A percentile compares a stretch with the other conserved stretches of the same genome.
These are phyloP conservation scores for Tieghemiomyces parasiticus DNA, from an alignment of 192 early-diverging fungal genomes.

Conservation along the genomic window DNA sequence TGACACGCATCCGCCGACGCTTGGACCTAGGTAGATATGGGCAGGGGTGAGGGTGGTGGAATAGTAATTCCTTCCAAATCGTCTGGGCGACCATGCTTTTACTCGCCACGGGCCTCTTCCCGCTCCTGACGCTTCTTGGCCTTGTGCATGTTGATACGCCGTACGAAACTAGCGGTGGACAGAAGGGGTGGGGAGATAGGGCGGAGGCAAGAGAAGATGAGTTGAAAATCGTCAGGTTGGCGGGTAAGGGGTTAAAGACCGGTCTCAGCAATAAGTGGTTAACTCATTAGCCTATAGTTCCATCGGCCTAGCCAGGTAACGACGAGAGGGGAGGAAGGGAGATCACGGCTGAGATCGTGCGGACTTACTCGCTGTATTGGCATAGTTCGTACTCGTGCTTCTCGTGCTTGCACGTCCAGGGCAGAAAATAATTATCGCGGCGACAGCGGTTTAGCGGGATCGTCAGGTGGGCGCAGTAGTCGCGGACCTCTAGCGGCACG, in stretches of 20 bases:
- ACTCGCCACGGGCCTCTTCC: neutral
- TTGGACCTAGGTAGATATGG: too few relatives aligned
- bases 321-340: neutral
- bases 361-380: slow-evolving; percentile 75
- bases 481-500: slow-evolving; percentile 76
- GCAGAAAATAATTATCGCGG: slow-evolving; percentile 64
- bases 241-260: neutral
- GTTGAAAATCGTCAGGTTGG: neutral
- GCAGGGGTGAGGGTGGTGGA: too few relatives aligned
- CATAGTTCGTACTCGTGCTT: slow-evolving; percentile 84
- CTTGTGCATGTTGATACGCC: neutral
- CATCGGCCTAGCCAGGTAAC: neutral
- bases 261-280: neutral
- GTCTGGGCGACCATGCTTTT: too few relatives aligned
- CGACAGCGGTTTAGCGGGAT: slow-evolving; percentile 89
- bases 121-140: neutral
- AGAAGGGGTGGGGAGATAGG: neutral
- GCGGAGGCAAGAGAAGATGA: neutral
- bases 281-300: neutral
- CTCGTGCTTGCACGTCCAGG: slow-evolving; percentile 89
- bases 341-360: neutral
- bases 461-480: slow-evolving; percentile 87
- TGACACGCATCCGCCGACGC: too few relatives aligned
- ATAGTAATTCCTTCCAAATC: too few relatives aligned
- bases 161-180: neutral